Conservation (phyloP, 2,329 filamentous ascomycete genomes). For the Fusarium fracticaudum region DNA sequence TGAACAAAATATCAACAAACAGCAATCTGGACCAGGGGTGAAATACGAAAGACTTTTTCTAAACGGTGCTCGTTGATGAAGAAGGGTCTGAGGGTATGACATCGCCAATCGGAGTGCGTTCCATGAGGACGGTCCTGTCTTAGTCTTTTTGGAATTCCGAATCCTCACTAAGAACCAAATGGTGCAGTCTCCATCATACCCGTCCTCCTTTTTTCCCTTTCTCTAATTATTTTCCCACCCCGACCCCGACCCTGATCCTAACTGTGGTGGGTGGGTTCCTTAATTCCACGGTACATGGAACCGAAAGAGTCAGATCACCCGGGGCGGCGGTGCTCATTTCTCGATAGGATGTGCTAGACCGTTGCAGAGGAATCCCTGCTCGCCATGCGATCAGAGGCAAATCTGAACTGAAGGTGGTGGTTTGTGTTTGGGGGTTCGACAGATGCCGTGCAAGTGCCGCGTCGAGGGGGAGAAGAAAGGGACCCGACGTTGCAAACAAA, state of each 20-base stretch:
- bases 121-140: conserved; percentile 40
- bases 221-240: conserved; percentile 1
- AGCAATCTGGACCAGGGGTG: conserved; percentile 28
- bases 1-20: not conserved
- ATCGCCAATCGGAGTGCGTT: conserved; percentile 41
- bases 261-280: conserved; percentile 3
- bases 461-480: not conserved
- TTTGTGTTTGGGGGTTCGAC: conserved; percentile 7
- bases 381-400: conserved; percentile 28
- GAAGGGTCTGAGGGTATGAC: conserved; percentile 25
- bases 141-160: conserved; percentile 27
- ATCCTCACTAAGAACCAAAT: conserved; percentile 3
- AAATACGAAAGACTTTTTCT: conserved; percentile 26
- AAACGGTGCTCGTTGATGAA: conserved; percentile 22
- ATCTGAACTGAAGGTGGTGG: conserved; percentile 12
- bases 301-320: conserved; percentile 34
- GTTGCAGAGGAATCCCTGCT: conserved; percentile 25
- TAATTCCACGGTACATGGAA: conserved; percentile 22
- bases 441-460: conserved; percentile 37
- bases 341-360: conserved; percentile 14
- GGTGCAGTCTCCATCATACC: not conserved
- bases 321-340: conserved; percentile 7
- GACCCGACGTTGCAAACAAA: not conserved
- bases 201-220: conserved; percentile 15
- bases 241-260: conserved; percentile 2